phyloP scores from a whole-genome alignment of 129 eudicot genomes.

The Lactuca saligna region DNA sequence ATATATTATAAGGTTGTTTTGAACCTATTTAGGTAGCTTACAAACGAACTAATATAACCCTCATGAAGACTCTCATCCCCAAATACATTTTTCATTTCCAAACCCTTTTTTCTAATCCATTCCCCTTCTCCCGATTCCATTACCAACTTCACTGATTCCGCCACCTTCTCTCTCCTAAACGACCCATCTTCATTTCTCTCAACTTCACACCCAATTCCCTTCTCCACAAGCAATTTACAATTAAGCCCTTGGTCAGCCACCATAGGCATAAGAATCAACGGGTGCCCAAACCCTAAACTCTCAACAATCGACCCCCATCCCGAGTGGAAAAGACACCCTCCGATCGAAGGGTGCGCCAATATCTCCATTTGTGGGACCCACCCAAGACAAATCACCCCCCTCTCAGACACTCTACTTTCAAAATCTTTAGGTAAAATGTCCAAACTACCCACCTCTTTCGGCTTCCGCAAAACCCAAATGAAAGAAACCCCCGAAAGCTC shows the following conservation, averaged over 20 bases:
- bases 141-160: conserved; percentile 36
- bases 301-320: conserved; percentile 59
- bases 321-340: conserved; percentile 56
- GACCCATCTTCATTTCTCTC: conserved; percentile 54
- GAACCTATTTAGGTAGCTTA: conserved; percentile 24
- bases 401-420: conserved; percentile 14
- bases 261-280: conserved; percentile 52
- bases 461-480: conserved; percentile 52
- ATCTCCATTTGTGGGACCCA: conserved; percentile 64
- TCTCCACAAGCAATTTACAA: conserved; percentile 51
- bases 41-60: conserved; percentile 36
- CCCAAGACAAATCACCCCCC: conserved; percentile 43
- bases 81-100: conserved; percentile 31
- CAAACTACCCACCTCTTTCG: conserved; percentile 33
- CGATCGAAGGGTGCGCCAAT: conserved; percentile 55
- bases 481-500: conserved; percentile 48
- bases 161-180: conserved; percentile 40
- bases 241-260: conserved; percentile 52
- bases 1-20: conserved; percentile 1
- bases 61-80: conserved; percentile 34
- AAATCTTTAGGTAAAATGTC: conserved; percentile 42
- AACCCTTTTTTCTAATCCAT: conserved; percentile 34
- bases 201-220: conserved; percentile 56
- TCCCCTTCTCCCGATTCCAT: conserved; percentile 43
- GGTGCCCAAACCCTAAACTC: conserved; percentile 48